These are phyloP conservation scores for Zygosaccharomyces bailii DNA, from an alignment of 805 yeast genomes.

Conservation along the genomic window DNA sequence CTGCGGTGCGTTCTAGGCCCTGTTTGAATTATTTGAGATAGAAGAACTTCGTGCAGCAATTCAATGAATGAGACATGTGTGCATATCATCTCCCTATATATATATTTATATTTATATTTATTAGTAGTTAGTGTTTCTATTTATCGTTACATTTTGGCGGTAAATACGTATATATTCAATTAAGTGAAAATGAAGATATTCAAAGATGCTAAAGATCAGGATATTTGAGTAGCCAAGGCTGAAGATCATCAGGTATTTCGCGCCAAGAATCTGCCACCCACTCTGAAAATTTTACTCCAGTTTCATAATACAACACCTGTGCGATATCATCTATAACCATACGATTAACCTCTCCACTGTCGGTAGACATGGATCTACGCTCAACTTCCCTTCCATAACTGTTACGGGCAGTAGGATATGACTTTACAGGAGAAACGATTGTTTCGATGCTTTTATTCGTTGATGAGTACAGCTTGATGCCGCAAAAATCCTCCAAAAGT, in stretches of 20 bases:
- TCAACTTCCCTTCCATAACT: not conserved
- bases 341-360: slow-evolving; percentile 5
- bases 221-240: slow-evolving; percentile 11
- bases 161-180: slow-evolving; percentile 15
- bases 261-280: slow-evolving; percentile 36
- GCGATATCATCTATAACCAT: slow-evolving; percentile 8
- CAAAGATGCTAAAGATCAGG: slow-evolving; percentile 17
- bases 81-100: slow-evolving; percentile 17
- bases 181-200: slow-evolving; percentile 6
- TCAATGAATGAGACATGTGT: slow-evolving; percentile 17
- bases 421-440: slow-evolving; percentile 12
- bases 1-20: slow-evolving; percentile 1
- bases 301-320: slow-evolving; percentile 13
- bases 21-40: slow-evolving; percentile 4
- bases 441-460: slow-evolving; percentile 8
- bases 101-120: slow-evolving; percentile 15
- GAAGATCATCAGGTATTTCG: slow-evolving; percentile 38
- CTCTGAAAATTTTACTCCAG: slow-evolving; percentile 17
- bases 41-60: slow-evolving; percentile 1
- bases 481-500: slow-evolving; percentile 23
- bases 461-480: slow-evolving; percentile 10
- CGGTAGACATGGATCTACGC: not conserved
- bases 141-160: slow-evolving; percentile 5
- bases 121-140: slow-evolving; percentile 8
- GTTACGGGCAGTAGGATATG: slow-evolving; percentile 5